These are phyloP conservation scores for Orbilia brochopaga DNA, from an alignment of 2,329 filamentous ascomycete genomes.

Conservation along the genomic window DNA sequence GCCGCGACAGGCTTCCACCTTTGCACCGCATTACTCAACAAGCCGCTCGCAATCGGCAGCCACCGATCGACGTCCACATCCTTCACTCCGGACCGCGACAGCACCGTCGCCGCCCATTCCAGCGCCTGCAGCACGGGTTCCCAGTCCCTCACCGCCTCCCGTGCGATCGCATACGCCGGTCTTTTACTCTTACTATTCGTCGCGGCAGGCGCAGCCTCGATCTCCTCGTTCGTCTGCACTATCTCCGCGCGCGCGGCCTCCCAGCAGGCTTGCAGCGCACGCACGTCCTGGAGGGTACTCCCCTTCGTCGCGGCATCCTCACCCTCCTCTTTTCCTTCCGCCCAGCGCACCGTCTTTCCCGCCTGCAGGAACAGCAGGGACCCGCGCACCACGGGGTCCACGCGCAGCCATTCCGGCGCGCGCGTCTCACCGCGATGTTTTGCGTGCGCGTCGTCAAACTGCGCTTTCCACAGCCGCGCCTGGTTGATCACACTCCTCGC, in stretches of 20 bases:
- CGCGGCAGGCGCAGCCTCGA: background rate
- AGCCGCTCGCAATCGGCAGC: constrained; percentile 22
- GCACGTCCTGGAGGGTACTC: constrained; percentile 11
- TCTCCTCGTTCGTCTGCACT: background rate
- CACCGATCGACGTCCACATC: constrained; percentile 22
- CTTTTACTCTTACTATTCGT: background rate
- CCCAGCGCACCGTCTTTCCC: constrained; percentile 28
- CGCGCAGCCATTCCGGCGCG: constrained; percentile 30
- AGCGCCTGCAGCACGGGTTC: constrained; percentile 34
- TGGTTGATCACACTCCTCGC: constrained; percentile 8
- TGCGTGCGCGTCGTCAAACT: constrained; percentile 16
- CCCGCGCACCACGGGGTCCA: constrained; percentile 38
- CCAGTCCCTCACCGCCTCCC: constrained; percentile 36
- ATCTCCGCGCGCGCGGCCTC: constrained; percentile 18
- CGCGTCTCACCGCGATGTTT: constrained; percentile 9
- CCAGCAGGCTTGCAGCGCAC: constrained; percentile 30
- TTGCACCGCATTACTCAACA: constrained; percentile 15
- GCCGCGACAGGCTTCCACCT: constrained; percentile 27
- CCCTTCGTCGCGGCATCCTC: constrained; percentile 5
- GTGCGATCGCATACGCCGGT: constrained; percentile 27
- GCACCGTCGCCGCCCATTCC: constrained; percentile 35
- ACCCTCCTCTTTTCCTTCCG: constrained; percentile 22
- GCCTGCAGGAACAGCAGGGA: constrained; percentile 33
- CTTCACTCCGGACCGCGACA: constrained; percentile 20
- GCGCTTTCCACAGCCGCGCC: constrained; percentile 30